phyloP scores from a whole-genome alignment of 2,329 filamentous ascomycete species.

The Curvularia hawaiiensis region DNA sequence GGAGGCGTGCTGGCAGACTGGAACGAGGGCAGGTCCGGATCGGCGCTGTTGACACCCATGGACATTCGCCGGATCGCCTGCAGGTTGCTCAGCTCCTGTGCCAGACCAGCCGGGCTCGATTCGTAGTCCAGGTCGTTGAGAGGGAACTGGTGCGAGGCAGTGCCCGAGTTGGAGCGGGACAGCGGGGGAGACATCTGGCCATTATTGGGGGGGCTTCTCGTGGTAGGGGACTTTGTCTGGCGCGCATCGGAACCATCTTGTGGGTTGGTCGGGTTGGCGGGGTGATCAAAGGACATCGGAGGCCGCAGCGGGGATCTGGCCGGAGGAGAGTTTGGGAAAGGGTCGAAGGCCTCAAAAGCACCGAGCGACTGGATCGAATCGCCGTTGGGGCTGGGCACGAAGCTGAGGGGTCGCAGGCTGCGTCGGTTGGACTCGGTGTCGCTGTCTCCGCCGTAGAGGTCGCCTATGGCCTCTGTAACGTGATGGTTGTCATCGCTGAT shows the following conservation, averaged over 20 bases:
- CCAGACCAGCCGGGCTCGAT: conserved; percentile 85
- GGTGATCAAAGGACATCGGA: conserved; percentile 32
- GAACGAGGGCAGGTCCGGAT: conserved; percentile 79
- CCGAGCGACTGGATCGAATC: conserved; percentile 50
- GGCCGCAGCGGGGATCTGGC: conserved; percentile 48
- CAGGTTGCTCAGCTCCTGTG: conserved; percentile 89
- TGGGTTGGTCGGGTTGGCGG: conserved; percentile 21
- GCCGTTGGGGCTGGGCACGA: conserved; percentile 65
- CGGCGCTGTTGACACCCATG: conserved; percentile 78
- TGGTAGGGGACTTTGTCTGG: conserved; percentile 21
- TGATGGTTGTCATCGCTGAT: conserved; percentile 92
- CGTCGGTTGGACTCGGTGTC: conserved; percentile 58
- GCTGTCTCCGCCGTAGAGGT: conserved; percentile 84
- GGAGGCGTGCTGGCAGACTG: conserved; percentile 64
- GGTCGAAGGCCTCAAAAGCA: conserved; percentile 36
- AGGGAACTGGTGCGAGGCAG: conserved; percentile 66
- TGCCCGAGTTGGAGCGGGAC: conserved; percentile 44
- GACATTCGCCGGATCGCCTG: conserved; percentile 91
- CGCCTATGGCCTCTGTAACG: conserved; percentile 91
- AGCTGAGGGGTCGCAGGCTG: conserved; percentile 74
- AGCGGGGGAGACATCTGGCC: conserved; percentile 47
- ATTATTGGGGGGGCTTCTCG: conserved; percentile 22
- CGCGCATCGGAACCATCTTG: conserved; percentile 23
- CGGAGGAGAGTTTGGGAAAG: conserved; percentile 48
- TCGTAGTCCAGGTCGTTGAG: conserved; percentile 89